A percentile compares a stretch with the other conserved stretches of the same genome.
These are phyloP conservation scores for Yarrowia keelungensis DNA, from an alignment of 805 yeast genomes.

Conservation along the genomic window DNA sequence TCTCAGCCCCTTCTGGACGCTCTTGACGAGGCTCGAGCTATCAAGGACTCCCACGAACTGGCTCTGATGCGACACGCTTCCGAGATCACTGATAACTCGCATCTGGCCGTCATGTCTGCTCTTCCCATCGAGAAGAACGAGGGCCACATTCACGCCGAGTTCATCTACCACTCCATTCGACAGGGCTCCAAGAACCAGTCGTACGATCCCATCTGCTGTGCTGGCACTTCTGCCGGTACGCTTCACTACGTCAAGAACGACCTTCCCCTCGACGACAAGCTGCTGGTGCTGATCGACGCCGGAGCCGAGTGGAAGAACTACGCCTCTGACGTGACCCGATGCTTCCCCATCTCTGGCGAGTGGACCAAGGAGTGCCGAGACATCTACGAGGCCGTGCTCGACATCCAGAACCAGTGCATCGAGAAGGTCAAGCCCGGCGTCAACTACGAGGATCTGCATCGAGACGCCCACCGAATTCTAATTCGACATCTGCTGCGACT, in stretches of 20 bases:
- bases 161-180: conserved; percentile 88
- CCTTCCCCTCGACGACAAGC: conserved; percentile 62
- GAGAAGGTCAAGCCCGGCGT: conserved; percentile 79
- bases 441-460: conserved; percentile 83
- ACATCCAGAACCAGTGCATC: conserved; percentile 83
- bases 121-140: conserved; percentile 85
- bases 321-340: conserved; percentile 92
- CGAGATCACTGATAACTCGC: conserved; percentile 84
- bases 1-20: conserved; percentile 57
- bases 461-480: conserved; percentile 77
- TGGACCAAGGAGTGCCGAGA: conserved; percentile 88
- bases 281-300: conserved; percentile 85
- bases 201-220: conserved; percentile 94
- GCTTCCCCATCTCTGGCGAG: conserved; percentile 89
- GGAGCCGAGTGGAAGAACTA: conserved; percentile 97
- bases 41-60: conserved; percentile 85
- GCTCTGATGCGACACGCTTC: conserved; percentile 80
- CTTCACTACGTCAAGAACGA: conserved; percentile 89
- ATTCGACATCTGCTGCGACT: conserved; percentile 72
- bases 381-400: conserved; percentile 77
- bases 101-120: conserved; percentile 91
- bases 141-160: conserved; percentile 94
- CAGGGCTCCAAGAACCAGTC: conserved; percentile 91
- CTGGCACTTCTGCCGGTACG: conserved; percentile 90
- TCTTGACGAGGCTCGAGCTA: conserved; percentile 83